Evolutionary conservation across 257 asterid species (phyloP), one percentile per base, ranked within the genome.

Genomic region (Fraxinus quadrangulata): DNA sequence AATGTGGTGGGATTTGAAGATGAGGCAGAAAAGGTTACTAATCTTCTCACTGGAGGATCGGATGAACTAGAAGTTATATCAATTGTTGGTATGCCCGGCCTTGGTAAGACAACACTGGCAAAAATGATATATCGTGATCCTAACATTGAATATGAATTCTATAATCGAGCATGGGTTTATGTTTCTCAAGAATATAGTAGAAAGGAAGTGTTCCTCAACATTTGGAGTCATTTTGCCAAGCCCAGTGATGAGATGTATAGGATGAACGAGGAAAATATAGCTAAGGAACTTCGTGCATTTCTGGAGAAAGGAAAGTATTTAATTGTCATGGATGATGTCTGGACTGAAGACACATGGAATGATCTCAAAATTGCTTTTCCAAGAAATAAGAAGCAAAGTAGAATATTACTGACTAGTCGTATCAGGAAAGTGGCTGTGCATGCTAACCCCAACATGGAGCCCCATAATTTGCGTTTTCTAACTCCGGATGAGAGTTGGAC

Each of bases 361-460:
- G 14, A 39, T 0, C 34, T 83, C 40, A 0, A 0, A 69, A 0
- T 0, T n/a, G 73, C 36, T 79, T 69, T 80, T 6, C 84, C 72
- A 6, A 0, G 30, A 34, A 0, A 0, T 11, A 0, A 0, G 11
- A 0, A 3, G 9, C 31, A 75, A 28, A 81, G 86, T 30, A 77
- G 78, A 83, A 28, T 83, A 63, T 39, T 83, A 45, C 1, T 83
- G n/a, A 83, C 82, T 4, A 77, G 84, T 26, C 80, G 82, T 40
- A 40, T 5, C 0, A 4, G 0, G 17, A 51, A 12, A 34, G 79
- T 77, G 70, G 77, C 36, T 54, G n/a, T 23, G 74, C 54, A 54
- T 67, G 79, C 72, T 33, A 74, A 73, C 16, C 30, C 45, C 9
- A 17, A 14, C 28, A 19, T 36, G 16, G 14, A 30, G 73, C 79